Conservation (phyloP, 1,284 basidiomycete species). For the Sanghuangporus baumii region DNA sequence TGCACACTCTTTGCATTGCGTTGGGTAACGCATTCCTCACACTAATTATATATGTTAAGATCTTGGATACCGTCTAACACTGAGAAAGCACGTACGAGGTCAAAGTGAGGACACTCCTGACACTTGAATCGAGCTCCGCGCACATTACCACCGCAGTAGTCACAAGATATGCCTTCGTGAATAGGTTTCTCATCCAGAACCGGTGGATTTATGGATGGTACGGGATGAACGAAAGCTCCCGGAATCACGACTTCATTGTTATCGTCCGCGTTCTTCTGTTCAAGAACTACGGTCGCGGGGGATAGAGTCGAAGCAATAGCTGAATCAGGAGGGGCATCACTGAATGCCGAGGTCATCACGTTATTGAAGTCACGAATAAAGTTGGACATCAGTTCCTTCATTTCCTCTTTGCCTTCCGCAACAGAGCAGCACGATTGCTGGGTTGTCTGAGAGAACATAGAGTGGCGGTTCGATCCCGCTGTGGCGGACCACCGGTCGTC, state of each 20-base stretch:
- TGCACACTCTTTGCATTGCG: slow-evolving; percentile 20
- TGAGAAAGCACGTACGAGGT: slow-evolving; percentile 20
- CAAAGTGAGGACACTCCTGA: slow-evolving; percentile 26
- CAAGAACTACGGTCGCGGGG: not conserved
- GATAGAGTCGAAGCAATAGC: not conserved
- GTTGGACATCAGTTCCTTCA: slow-evolving; percentile 46
- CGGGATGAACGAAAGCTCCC: slow-evolving; percentile 17
- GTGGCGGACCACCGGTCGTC: not conserved
- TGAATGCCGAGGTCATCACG: slow-evolving; percentile 44
- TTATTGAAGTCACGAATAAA: slow-evolving; percentile 57
- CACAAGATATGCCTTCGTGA: slow-evolving; percentile 26
- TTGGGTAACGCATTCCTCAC: slow-evolving; percentile 21
- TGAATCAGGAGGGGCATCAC: slow-evolving; percentile 16
- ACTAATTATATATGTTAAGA: slow-evolving; percentile 15
- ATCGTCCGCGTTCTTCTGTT: slow-evolving; percentile 4
- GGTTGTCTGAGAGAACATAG: slow-evolving; percentile 11
- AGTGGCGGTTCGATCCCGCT: slow-evolving; percentile 16
- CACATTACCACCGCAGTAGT: slow-evolving; percentile 26
- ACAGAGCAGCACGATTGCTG: slow-evolving; percentile 42
- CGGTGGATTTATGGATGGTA: slow-evolving; percentile 15
- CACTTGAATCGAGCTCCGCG: slow-evolving; percentile 29
- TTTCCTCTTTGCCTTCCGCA: slow-evolving; percentile 45
- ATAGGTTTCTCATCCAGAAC: slow-evolving; percentile 6
- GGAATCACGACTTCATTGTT: slow-evolving; percentile 13
- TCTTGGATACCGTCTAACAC: not conserved